Percentiles rank a stretch among this genome's conserved stretches.
Evolutionary conservation across 208 protist genomes (phyloP).

Genomic region (Sergeia podlipaevii): DNA sequence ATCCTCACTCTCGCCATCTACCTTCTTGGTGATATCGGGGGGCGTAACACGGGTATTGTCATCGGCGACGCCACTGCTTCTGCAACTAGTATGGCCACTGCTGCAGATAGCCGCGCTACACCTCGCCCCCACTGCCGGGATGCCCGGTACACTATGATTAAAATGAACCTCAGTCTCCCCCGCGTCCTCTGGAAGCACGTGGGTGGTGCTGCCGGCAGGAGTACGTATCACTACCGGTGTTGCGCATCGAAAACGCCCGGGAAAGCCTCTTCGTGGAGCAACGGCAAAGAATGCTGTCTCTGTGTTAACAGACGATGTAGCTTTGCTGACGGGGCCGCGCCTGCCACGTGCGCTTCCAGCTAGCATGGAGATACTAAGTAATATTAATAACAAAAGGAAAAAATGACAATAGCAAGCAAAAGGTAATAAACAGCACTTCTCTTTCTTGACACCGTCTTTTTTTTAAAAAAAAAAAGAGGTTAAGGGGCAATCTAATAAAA

Average conservation of each 20-base stretch:
- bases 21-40: too few species aligned
- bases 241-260: conserved; percentile 34
- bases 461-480: neutral
- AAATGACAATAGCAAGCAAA: neutral
- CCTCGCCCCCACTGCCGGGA: neutral
- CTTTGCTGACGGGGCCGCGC: neutral
- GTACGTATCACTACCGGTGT: conserved; percentile 30
- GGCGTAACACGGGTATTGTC: neutral
- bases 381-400: neutral
- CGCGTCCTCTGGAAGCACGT: neutral
- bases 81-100: neutral
- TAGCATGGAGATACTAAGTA: neutral
- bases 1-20: too few species aligned
- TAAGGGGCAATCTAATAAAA: conserved; percentile 1
- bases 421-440: neutral
- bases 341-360: neutral
- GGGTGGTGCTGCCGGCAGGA: conserved; percentile 5
- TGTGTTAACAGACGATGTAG: conserved; percentile 2
- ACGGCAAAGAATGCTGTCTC: conserved; percentile 20
- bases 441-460: neutral
- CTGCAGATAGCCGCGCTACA: neutral
- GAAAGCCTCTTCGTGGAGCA: conserved; percentile 15
- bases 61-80: neutral
- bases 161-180: neutral
- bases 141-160: neutral